Conservation (phyloP, 2,329 filamentous ascomycete genomes). For the Trichophyton mentagrophytes region DNA sequence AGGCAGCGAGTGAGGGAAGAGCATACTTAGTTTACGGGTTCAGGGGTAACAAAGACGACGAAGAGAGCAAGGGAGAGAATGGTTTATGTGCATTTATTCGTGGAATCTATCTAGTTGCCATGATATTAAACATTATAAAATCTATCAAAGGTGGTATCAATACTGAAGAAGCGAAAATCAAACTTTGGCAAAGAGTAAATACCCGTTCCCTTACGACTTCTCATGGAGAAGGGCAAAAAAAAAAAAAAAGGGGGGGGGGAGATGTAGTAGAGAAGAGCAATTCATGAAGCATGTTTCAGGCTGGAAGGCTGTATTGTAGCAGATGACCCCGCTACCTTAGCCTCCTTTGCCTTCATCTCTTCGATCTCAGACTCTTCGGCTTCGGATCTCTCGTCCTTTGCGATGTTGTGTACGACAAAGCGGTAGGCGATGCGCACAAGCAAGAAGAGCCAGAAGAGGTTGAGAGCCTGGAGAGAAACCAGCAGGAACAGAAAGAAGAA, state of each 20-base stretch:
- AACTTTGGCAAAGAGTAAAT: not conserved
- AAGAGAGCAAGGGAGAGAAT: no score
- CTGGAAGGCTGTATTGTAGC: not conserved
- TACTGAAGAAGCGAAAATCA: slow-evolving; percentile 1
- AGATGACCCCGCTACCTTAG: not conserved
- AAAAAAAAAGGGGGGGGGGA: no score
- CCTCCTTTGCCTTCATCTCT: not conserved
- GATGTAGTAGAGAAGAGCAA: no score
- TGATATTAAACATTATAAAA: slow-evolving; percentile 3
- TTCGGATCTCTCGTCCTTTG: slow-evolving; percentile 34
- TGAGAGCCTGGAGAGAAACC: slow-evolving; percentile 34
- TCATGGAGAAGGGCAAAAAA: not conserved
- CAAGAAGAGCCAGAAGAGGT: slow-evolving; percentile 37
- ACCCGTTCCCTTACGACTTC: not conserved
- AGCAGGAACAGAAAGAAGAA: slow-evolving; percentile 35
- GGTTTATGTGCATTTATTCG: not conserved
- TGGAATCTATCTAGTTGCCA: not conserved
- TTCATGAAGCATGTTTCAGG: not conserved
- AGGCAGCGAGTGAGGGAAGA: not conserved
- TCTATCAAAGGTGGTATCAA: slow-evolving; percentile 3
- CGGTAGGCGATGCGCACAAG: slow-evolving; percentile 34
- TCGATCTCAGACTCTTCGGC: slow-evolving; percentile 27
- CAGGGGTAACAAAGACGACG: no score
- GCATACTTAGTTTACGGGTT: no score
- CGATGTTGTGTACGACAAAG: slow-evolving; percentile 29